Base-by-base conservation (phyloP, 768 basidiomycete genomes). In the Suillus alpinus region DNA sequence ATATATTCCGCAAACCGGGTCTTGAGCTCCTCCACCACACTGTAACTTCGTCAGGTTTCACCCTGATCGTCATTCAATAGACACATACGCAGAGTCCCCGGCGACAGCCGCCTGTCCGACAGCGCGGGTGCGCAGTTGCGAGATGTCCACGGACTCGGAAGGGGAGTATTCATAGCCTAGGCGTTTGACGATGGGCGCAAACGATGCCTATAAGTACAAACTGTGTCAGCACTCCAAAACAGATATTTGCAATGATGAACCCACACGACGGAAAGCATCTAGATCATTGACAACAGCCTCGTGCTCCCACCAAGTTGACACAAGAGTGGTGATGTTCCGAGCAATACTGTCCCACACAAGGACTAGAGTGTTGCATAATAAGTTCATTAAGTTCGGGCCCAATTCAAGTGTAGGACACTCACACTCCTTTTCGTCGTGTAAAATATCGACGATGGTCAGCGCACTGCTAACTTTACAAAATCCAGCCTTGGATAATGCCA, bases 301-400 rank as follows among this genome's bases (percentile, higher is more conserved):
- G 68, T 93, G 77, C 73, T 96, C 94, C 90, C 92, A 97, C 91
- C 94, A 97, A 2, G 86, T 83, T 7, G 79, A 81, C 10, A 78
- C 70, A 34, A 97, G 73, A 39, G 76, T 72, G 31, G 68, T 66
- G 55, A 98, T 73, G 56, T 81, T 85, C 12, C 78, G 76, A 4
- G 81, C 75, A 51, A 95, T 86, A 59, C 85, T 85, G 53, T 83
- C 78, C 93, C 91, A 95, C 16, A 96, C 92, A 62, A 93, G 80
- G 74, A 87, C 94, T 94, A 66, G n/a, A 44, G 43, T 9, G 36
- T 62, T 36, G 46, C 6, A 13, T 10, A 59, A 26, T 61, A 29
- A 64, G 59, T 52, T 40, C 39, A 29, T 34, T 52, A 53, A 18
- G 12, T 65, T 12, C 56, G 58, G 23, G 7, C 31, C 47, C 37